Evolutionary conservation across 768 basidiomycete genomes (phyloP), one percentile per base, ranked within the genome.

Genomic region (Termitomyces sp.): DNA sequence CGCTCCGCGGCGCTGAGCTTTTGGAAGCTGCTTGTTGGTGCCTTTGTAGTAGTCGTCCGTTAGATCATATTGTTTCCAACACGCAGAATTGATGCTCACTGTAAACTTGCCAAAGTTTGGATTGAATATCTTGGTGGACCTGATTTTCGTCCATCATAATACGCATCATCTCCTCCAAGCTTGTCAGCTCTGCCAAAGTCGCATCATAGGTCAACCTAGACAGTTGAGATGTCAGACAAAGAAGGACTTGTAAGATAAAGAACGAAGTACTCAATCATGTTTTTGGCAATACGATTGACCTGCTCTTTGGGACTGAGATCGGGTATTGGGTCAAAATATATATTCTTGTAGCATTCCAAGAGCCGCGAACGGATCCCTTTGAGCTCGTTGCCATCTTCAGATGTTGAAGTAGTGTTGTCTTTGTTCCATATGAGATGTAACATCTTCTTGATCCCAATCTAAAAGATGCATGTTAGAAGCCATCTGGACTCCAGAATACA

Each of bases 391-490:
- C 79, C 80, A 49, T 82, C 82, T 64, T 82, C 82, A 3, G 77
- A 71, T n/a, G 84, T 84, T n/a, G 89, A 84, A 24, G 83, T 79
- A 51, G 76, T 89, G 67, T 93, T 93, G 67, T 99, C 96, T 69
- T 98, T 98, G 27, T 84, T 83, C 97, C 97, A 98, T 64, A 99
- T 92, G 26, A 99, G 79, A 70, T 98, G 97, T 14, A 99, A 70
- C 96, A 98, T 98, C 67, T 88, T 93, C 77, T 91, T 94, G 67
- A 99, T 88, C 0, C 97, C 97, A 14, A 74, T 72, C 93, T 96
- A 63, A 33, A 45, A 45, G 55, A 20, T 4, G 10, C 13, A 33
- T 10, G 32, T 69, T 5, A 64, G 12, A 55, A 8, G 60, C 7
- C 5, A 5, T n/a, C 33, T 30, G 36, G 13, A 40, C 20, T n/a